phyloP scores from a whole-genome alignment of 2,329 filamentous ascomycete genomes.

The Esteya vermicola region DNA sequence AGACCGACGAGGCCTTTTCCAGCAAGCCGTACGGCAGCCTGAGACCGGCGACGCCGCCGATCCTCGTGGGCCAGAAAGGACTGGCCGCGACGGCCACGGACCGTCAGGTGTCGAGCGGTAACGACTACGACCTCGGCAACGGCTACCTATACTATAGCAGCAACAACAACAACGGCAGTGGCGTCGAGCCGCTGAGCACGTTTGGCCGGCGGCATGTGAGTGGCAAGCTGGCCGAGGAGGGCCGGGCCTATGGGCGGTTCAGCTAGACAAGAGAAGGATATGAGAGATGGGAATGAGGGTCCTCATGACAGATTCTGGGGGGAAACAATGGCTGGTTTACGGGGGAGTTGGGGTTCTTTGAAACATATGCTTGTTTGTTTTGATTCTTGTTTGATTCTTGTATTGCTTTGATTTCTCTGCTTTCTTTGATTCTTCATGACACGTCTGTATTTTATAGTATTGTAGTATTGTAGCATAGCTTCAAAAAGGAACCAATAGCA shows the following conservation, averaged over 20 bases:
- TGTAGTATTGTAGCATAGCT: too few relatives aligned
- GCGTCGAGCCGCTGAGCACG: conserved; percentile 5
- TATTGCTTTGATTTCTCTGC: too few relatives aligned
- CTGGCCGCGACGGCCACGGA: conserved; percentile 17
- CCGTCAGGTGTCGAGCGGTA: conserved; percentile 45
- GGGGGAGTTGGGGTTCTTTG: too few relatives aligned
- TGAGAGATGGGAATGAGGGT: not conserved
- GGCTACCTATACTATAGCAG: conserved; percentile 12
- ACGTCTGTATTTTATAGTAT: too few relatives aligned
- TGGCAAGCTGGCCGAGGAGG: conserved; percentile 61
- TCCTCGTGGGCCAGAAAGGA: conserved; percentile 28
- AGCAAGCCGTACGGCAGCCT: conserved; percentile 45
- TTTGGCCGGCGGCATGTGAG: conserved; percentile 48
- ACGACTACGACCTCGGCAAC: conserved; percentile 30
- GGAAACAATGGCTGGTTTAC: too few relatives aligned
- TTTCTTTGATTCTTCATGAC: too few relatives aligned
- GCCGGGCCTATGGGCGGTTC: conserved; percentile 20
- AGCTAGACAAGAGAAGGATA: conserved; percentile 8
- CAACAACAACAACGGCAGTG: conserved; percentile 4
- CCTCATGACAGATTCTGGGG: too few relatives aligned
- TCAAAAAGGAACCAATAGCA: too few relatives aligned
- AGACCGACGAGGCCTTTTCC: conserved; percentile 33
- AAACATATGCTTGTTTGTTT: too few relatives aligned
- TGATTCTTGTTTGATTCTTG: too few relatives aligned
- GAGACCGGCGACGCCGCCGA: conserved; percentile 35